Evolutionary conservation across 2,329 filamentous ascomycete genomes (phyloP), one percentile per base, ranked within the genome.

Genomic region (Xylariaceae sp.): DNA sequence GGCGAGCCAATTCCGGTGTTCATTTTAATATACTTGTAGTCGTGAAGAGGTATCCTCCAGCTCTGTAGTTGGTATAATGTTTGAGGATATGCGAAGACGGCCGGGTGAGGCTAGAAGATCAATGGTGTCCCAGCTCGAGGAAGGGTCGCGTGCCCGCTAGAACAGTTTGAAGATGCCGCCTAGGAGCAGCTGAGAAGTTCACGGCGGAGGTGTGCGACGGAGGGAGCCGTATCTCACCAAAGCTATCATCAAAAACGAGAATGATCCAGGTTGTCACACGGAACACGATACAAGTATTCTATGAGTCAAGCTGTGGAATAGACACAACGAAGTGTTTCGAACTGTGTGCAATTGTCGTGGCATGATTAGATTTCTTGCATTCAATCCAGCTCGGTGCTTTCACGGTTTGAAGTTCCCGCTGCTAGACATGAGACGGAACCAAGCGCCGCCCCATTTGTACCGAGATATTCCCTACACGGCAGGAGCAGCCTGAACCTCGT

Each of bases 1-100:
- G 58, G 56, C 33, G 59, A 58, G 30, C 56, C 50, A 48, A 62
- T 57, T 39, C 56, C 57, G 44, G 55, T 58, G 42, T 65, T 63
- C 65, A 67, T 67, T 52, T 53, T 44, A 45, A 51, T 41, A 52
- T 47, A 55, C 39, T 18, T 38, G 27, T 22, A 45, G 42, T 17
- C 33, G 50, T 42, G 50, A 44, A 46, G 51, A 57, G 57, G 40
- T 42, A 50, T 45, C 38, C 11, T 27, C 12, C 22, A 43, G 15
- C 42, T 46, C 42, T 27, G 42, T 35, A 30, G 12, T 36, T 33
- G 31, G 14, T 39, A 43, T 35, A 44, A 30, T 45, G 48, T 11
- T 38, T 11, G 32, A 42, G 7, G 4, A 27, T 27, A 27, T 27
- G 22, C 4, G 22, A 27, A 27, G 22, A 27, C 4, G 22, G 22